phyloP scores from a whole-genome alignment of 495 filamentous ascomycete genomes.

The Hypomontagnella submonticulosa region DNA sequence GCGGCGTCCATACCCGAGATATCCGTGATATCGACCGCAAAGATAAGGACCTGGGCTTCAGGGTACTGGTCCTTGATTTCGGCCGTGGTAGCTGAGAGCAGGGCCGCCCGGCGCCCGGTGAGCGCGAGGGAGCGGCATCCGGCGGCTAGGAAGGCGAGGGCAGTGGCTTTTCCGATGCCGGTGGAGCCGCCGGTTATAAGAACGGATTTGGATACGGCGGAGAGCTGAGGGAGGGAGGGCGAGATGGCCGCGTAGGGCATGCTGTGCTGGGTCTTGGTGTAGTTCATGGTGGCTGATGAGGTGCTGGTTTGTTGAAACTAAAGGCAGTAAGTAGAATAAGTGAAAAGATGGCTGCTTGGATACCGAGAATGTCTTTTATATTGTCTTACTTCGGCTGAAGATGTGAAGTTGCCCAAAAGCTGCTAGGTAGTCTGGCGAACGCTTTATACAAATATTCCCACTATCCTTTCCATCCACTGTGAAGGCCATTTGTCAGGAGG shows the following conservation, averaged over 20 bases:
- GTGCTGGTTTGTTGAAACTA: background rate
- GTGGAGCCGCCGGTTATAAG: slow-evolving; percentile 55
- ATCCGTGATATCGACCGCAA: slow-evolving; percentile 46
- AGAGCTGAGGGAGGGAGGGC: slow-evolving; percentile 47
- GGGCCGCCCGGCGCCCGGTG: background rate
- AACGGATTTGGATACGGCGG: slow-evolving; percentile 51
- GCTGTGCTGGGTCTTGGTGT: slow-evolving; percentile 48
- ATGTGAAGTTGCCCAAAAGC: no score
- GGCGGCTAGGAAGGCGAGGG: slow-evolving; percentile 41
- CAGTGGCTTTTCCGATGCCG: slow-evolving; percentile 49
- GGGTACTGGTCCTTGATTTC: slow-evolving; percentile 17
- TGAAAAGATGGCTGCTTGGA: background rate
- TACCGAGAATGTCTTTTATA: no score
- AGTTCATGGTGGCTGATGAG: slow-evolving; percentile 25
- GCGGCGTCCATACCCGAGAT: slow-evolving; percentile 34
- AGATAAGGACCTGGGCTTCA: slow-evolving; percentile 7
- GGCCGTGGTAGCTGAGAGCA: background rate
- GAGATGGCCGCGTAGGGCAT: slow-evolving; percentile 54
- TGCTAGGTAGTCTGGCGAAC: no score
- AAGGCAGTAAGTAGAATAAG: background rate
- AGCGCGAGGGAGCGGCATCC: slow-evolving; percentile 8
- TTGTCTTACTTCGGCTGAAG: no score
- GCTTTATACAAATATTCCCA: no score
- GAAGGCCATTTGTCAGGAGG: background rate
- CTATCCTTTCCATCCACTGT: no score